phyloP scores from a whole-genome alignment of 768 basidiomycete genomes.

The Pilatotrama ljubarskyi region DNA sequence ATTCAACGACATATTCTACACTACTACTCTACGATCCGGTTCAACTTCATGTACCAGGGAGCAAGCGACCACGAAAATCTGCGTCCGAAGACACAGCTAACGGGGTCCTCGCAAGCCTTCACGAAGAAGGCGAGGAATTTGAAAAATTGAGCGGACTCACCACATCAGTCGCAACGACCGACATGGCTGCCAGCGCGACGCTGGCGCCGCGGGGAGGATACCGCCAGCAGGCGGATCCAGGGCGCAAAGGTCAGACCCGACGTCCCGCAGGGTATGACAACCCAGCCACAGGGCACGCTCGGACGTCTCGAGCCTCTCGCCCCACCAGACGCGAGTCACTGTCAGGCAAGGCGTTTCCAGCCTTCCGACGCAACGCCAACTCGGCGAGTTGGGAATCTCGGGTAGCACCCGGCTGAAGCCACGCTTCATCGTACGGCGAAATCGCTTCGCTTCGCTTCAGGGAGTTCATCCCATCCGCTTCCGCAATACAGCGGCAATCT shows the following conservation, averaged over 20 bases:
- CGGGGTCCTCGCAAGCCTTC: constrained; percentile 25
- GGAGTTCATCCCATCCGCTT: background rate
- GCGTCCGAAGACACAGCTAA: constrained; percentile 16
- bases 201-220: constrained; percentile 1
- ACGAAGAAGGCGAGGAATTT: constrained; percentile 33
- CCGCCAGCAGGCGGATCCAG: background rate
- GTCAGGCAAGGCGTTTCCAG: background rate
- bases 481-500: too few relatives aligned
- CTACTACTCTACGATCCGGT: background rate
- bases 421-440: background rate
- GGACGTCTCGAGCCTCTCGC: background rate
- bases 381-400: constrained; percentile 2
- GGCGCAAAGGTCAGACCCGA: background rate
- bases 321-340: background rate
- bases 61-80: background rate
- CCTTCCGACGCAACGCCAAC: constrained; percentile 3
- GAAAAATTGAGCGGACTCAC: constrained; percentile 37
- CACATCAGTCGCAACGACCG: background rate
- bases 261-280: background rate
- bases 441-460: background rate
- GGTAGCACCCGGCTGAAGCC: constrained; percentile 1
- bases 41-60: too few relatives aligned
- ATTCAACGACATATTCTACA: background rate
- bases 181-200: background rate
- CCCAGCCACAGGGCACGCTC: background rate